Evolutionary conservation across 257 asterid species (phyloP).

Genomic region (Petunia secreta): DNA sequence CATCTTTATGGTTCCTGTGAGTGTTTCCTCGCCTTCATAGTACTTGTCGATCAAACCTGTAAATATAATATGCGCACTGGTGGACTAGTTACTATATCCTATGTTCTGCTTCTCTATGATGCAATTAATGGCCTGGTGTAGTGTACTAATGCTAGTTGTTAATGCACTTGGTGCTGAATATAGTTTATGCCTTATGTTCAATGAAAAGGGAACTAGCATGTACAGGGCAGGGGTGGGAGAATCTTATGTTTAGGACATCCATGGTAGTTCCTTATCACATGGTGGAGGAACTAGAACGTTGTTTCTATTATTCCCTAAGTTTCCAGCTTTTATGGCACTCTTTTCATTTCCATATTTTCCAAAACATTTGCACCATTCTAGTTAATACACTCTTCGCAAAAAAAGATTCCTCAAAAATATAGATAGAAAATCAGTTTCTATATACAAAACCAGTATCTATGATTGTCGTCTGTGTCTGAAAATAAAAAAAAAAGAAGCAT

Average conservation of each 20-base stretch:
- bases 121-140: background rate
- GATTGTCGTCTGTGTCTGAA: no score
- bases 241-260: constrained; percentile 16
- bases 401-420: background rate
- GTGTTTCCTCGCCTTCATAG: constrained; percentile 34
- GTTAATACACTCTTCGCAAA: background rate
- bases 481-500: no score
- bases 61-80: background rate
- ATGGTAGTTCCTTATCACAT: background rate
- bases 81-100: background rate
- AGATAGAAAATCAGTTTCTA: no score
- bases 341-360: constrained; percentile 15
- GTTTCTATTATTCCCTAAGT: constrained; percentile 1
- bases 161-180: no score
- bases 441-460: no score
- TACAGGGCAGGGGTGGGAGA: background rate
- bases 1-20: constrained; percentile 98
- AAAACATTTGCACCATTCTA: background rate
- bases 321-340: background rate
- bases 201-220: no score
- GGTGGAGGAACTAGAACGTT: background rate
- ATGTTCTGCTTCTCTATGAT: background rate
- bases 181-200: no score
- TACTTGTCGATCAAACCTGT: background rate
- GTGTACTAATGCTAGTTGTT: constrained; percentile 4